Evolutionary conservation across 202 grass and related monocot species (phyloP).

Genomic region (Carex sylvatica): DNA sequence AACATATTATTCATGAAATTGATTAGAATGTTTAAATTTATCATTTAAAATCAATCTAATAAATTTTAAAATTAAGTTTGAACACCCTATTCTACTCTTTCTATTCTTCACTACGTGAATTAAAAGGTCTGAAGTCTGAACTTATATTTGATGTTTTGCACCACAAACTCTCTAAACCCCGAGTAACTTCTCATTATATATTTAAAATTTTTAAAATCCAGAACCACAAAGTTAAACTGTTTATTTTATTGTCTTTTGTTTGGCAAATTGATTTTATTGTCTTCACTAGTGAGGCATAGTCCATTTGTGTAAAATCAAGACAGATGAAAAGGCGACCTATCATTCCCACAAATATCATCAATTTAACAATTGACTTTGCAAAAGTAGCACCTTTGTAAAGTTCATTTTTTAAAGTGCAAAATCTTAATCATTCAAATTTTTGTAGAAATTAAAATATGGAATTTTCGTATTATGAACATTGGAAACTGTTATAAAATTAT

Average conservation of each 20-base stretch:
- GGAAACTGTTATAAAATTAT: too few species aligned
- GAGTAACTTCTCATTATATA: not conserved
- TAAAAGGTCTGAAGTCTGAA: not conserved
- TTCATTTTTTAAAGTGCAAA: too few species aligned
- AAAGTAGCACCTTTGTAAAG: too few species aligned
- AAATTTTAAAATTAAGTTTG: not conserved
- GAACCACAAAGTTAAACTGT: not conserved
- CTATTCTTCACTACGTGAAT: not conserved
- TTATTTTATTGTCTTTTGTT: not conserved
- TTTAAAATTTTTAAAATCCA: not conserved
- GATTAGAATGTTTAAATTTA: too few species aligned
- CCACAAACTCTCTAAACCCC: not conserved
- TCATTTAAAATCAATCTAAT: too few species aligned
- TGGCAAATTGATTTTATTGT: not conserved
- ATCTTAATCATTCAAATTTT: too few species aligned
- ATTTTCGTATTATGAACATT: too few species aligned
- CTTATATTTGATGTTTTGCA: not conserved
- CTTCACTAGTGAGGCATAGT: not conserved
- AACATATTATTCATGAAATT: too few species aligned
- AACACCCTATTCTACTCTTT: not conserved
- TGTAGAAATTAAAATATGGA: too few species aligned
- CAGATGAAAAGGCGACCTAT: not conserved
- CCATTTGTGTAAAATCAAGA: not conserved
- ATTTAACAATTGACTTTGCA: not conserved
- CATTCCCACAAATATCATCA: not conserved